Evolutionary conservation across 345 rosid genomes (phyloP).

Genomic region (Brassica napus): Da-Ae NC_063438.1:21613001-21613500

Average conservation of each 20-base stretch:
- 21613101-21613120: slow-evolving; percentile 39
- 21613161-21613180: slow-evolving; percentile 62
- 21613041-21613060: slow-evolving; percentile 60
- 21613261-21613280: slow-evolving; percentile 46
- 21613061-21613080: slow-evolving; percentile 33
- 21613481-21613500: slow-evolving; percentile 47
- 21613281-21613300: slow-evolving; percentile 48
- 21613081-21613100: slow-evolving; percentile 38
- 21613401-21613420: slow-evolving; percentile 72
- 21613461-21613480: slow-evolving; percentile 63
- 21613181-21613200: slow-evolving; percentile 54
- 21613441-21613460: slow-evolving; percentile 47
- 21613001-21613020: slow-evolving; percentile 17
- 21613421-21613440: slow-evolving; percentile 70
- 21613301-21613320: slow-evolving; percentile 50
- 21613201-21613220: slow-evolving; percentile 58
- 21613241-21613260: slow-evolving; percentile 56
- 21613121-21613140: slow-evolving; percentile 59
- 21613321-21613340: slow-evolving; percentile 48
- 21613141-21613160: slow-evolving; percentile 58
- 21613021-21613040: slow-evolving; percentile 29
- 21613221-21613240: slow-evolving; percentile 49
- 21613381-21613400: slow-evolving; percentile 62
- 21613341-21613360: slow-evolving; percentile 52
- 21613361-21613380: slow-evolving; percentile 44